phyloP scores from a whole-genome alignment of 768 basidiomycete genomes.

The Favolaschia claudopus region DNA sequence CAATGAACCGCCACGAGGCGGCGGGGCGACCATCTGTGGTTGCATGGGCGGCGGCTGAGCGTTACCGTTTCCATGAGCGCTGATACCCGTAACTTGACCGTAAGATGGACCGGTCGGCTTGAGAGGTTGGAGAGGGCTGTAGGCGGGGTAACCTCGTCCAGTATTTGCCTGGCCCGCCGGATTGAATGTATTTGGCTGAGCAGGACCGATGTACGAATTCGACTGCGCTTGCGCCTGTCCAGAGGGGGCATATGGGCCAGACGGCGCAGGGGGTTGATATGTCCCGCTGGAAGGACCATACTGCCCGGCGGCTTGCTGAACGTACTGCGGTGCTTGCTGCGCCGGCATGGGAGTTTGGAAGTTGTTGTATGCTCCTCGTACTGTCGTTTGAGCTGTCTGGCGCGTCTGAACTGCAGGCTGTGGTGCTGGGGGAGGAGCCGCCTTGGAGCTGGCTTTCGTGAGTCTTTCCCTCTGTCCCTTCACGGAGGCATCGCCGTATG shows the following conservation, averaged over 20 bases:
- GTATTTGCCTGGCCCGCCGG: constrained; percentile 9
- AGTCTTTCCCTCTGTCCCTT: constrained; percentile 49
- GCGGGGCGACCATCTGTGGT: constrained; percentile 49
- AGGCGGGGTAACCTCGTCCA: constrained; percentile 1
- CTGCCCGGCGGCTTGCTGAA: constrained; percentile 21
- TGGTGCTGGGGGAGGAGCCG: constrained; percentile 3
- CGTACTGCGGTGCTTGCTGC: no score
- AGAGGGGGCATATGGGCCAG: constrained; percentile 43
- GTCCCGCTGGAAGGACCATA: constrained; percentile 8
- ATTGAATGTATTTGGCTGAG: constrained; percentile 7
- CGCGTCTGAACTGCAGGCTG: constrained; percentile 17
- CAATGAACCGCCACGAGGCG: constrained; percentile 42
- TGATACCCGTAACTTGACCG: constrained; percentile 7
- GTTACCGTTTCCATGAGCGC: constrained; percentile 19
- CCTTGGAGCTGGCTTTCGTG: constrained; percentile 39
- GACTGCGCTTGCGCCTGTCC: no score
- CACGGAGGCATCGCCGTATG: constrained; percentile 62
- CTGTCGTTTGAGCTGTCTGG: constrained; percentile 7
- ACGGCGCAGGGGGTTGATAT: constrained; percentile 30
- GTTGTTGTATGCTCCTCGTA: constrained; percentile 1
- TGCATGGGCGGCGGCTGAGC: constrained; percentile 39
- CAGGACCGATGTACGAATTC: not conserved
- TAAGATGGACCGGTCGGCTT: constrained; percentile 23
- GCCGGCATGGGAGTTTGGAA: constrained; percentile 6
- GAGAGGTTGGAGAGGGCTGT: constrained; percentile 24